Percentiles rank a stretch among this genome's conserved stretches.
Evolutionary conservation across 805 yeast species (phyloP).

Genomic region (Candida krabiensis): DNA sequence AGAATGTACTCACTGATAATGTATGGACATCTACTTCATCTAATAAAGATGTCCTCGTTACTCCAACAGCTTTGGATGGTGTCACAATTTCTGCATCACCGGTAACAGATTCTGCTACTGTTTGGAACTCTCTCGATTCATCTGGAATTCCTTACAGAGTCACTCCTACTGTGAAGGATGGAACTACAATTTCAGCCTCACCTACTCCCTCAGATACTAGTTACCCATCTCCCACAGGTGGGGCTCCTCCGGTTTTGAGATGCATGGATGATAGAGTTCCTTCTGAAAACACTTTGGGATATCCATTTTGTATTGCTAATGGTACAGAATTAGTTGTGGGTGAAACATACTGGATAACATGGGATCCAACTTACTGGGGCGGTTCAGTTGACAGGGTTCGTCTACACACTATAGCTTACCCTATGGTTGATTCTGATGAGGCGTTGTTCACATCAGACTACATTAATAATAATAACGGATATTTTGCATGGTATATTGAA

Average conservation of each 20-base stretch:
- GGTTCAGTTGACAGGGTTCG: slow-evolving; percentile 36
- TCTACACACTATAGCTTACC: slow-evolving; percentile 35
- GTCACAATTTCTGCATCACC: slow-evolving; percentile 48
- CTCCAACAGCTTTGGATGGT: slow-evolving; percentile 51
- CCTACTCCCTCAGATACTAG: slow-evolving; percentile 39
- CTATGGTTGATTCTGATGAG: slow-evolving; percentile 33
- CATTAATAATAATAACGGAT: slow-evolving; percentile 39
- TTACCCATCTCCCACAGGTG: slow-evolving; percentile 37
- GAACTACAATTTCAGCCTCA: slow-evolving; percentile 38
- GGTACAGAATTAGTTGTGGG: slow-evolving; percentile 47
- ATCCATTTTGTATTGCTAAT: slow-evolving; percentile 45
- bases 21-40: slow-evolving; percentile 39
- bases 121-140: slow-evolving; percentile 44
- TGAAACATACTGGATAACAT: slow-evolving; percentile 47
- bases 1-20: slow-evolving; percentile 23
- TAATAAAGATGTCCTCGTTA: slow-evolving; percentile 21
- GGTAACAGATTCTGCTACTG: slow-evolving; percentile 35
- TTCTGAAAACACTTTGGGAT: slow-evolving; percentile 24
- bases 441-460: slow-evolving; percentile 35
- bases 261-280: slow-evolving; percentile 43
- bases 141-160: slow-evolving; percentile 44
- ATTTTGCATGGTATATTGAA: slow-evolving; percentile 36
- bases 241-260: slow-evolving; percentile 44
- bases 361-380: slow-evolving; percentile 48
- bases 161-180: slow-evolving; percentile 40